These are phyloP conservation scores for Phytophthora hybrid DNA, from an alignment of 352 stramenopile genomes.

Conservation along the genomic window DNA sequence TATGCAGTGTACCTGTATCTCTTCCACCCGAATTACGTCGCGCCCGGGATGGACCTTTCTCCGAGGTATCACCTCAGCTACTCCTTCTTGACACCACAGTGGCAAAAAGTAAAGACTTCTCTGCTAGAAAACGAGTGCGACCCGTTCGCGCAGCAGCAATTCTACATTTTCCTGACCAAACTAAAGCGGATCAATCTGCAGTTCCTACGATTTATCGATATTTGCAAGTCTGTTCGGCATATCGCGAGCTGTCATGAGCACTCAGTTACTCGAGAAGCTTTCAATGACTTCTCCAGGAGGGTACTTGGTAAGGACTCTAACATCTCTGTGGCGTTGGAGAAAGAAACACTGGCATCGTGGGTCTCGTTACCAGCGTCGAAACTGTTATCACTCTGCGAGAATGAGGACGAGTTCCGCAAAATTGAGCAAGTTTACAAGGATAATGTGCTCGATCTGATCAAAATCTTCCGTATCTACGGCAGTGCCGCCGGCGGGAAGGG, in stretches of 20 bases:
- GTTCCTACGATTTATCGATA: slow-evolving; percentile 65
- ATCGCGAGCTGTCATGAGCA: slow-evolving; percentile 68
- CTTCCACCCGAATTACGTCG: slow-evolving; percentile 73
- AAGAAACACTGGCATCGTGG: slow-evolving; percentile 71
- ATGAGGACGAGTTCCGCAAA: slow-evolving; percentile 60
- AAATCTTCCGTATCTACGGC: slow-evolving; percentile 82
- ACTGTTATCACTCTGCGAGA: slow-evolving; percentile 63
- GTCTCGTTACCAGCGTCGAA: slow-evolving; percentile 60
- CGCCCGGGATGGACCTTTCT: slow-evolving; percentile 51
- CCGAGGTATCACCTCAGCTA: slow-evolving; percentile 68
- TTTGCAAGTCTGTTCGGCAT: slow-evolving; percentile 57
- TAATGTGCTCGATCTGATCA: slow-evolving; percentile 83
- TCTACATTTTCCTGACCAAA: slow-evolving; percentile 79
- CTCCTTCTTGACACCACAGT: slow-evolving; percentile 62
- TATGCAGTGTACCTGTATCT: slow-evolving; percentile 71
- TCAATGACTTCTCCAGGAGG: slow-evolving; percentile 73
- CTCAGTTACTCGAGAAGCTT: slow-evolving; percentile 51
- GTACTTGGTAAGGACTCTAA: slow-evolving; percentile 78
- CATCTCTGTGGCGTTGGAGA: slow-evolving; percentile 74
- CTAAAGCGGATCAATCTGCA: slow-evolving; percentile 70
- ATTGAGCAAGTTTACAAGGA: slow-evolving; percentile 82
- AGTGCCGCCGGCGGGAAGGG: slow-evolving; percentile 69
- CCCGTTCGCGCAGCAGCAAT: slow-evolving; percentile 74
- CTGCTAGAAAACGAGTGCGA: slow-evolving; percentile 68
- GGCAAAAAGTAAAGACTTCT: slow-evolving; percentile 73